phyloP scores from a whole-genome alignment of 306 rosid species.

The Carpinus fangiana region DNA sequence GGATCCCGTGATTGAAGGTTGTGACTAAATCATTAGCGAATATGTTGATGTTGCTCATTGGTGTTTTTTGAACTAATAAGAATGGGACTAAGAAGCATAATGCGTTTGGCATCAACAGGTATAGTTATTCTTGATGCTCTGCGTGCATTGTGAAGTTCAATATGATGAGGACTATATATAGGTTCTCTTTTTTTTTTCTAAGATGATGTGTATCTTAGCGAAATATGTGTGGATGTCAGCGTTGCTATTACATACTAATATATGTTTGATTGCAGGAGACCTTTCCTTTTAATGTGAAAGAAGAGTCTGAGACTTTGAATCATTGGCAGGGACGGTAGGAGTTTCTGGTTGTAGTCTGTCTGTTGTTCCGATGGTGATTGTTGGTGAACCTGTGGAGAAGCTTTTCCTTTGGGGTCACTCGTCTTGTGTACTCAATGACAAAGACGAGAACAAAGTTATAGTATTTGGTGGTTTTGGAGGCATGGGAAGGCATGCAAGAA shows the following conservation, averaged over 20 bases:
- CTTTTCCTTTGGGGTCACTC: constrained; percentile 95
- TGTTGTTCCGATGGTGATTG: constrained; percentile 50
- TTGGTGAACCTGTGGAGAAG: constrained; percentile 66
- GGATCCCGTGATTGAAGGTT: background rate
- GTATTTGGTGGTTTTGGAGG: constrained; percentile 98
- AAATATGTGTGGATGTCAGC: constrained; percentile 26
- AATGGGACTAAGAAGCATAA: background rate
- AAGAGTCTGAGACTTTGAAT: constrained; percentile 81
- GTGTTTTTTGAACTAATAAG: background rate
- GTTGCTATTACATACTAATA: constrained; percentile 48
- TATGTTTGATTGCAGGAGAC: constrained; percentile 75
- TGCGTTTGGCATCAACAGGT: background rate
- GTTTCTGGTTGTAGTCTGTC: constrained; percentile 43
- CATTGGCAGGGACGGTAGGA: constrained; percentile 78
- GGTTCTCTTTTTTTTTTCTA: background rate
- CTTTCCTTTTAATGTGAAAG: constrained; percentile 64
- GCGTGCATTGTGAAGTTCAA: background rate
- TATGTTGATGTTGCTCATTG: background rate
- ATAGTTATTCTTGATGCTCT: background rate
- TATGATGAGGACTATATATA: background rate
- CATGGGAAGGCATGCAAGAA: constrained; percentile 79
- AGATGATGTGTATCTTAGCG: background rate
- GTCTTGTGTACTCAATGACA: constrained; percentile 43
- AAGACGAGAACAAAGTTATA: constrained; percentile 37
- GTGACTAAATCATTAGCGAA: background rate